Percentiles rank a stretch among this genome's conserved stretches.
Conservation (phyloP, 2,329 filamentous ascomycete genomes). For the Cordyceps tenuipes region DNA sequence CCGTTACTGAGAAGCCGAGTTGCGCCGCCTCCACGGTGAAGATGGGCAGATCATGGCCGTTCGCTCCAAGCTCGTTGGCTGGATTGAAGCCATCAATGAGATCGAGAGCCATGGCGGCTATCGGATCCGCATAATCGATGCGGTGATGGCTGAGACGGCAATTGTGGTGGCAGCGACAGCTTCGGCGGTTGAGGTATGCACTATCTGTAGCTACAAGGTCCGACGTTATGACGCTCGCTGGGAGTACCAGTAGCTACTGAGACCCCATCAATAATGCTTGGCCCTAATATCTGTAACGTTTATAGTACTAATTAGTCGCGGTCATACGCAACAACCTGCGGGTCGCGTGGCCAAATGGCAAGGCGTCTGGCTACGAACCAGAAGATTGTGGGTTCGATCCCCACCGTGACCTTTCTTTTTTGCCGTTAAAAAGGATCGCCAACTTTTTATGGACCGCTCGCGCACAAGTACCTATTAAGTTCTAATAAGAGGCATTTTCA, state of each 20-base stretch:
- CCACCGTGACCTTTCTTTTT: slow-evolving; percentile 14
- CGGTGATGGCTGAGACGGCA: background rate
- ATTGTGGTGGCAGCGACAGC: background rate
- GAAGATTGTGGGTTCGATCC: slow-evolving; percentile 16
- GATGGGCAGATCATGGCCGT: slow-evolving; percentile 66
- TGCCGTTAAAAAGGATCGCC: background rate
- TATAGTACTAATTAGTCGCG: background rate
- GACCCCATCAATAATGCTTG: background rate
- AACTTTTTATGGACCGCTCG: background rate
- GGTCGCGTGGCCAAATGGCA: slow-evolving; percentile 15
- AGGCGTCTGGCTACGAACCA: slow-evolving; percentile 15
- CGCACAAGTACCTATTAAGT: background rate
- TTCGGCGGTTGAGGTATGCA: background rate
- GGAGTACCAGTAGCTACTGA: background rate
- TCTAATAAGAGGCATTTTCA: background rate
- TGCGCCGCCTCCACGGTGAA: slow-evolving; percentile 91
- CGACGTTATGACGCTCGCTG: slow-evolving; percentile 5
- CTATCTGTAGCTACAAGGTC: background rate
- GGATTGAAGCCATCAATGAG: slow-evolving; percentile 60
- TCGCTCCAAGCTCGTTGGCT: slow-evolving; percentile 48
- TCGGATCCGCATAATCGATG: background rate
- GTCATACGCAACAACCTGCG: background rate
- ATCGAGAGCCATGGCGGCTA: slow-evolving; percentile 28
- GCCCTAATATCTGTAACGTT: too few relatives aligned
- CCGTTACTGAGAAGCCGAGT: slow-evolving; percentile 87